A percentile compares a stretch with the other conserved stretches of the same genome.
phyloP scores from a whole-genome alignment of 306 rosid genomes.

The Leucaena leucocephala region DNA sequence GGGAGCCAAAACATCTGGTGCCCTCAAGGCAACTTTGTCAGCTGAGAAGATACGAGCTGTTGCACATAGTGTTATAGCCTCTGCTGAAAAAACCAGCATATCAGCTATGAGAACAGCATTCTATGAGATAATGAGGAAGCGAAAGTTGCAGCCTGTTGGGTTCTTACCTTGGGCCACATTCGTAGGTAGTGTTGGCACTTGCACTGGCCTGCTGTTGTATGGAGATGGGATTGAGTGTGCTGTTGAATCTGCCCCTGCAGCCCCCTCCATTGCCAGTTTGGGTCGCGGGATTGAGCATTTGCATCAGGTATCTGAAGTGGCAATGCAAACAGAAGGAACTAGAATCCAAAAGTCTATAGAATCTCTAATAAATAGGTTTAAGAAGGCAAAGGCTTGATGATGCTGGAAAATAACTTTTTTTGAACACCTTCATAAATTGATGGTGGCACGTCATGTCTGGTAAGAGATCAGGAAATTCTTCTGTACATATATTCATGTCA shows the following conservation, averaged over 20 bases:
- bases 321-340: constrained; percentile 56
- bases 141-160: constrained; percentile 54
- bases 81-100: constrained; percentile 74
- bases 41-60: constrained; percentile 78
- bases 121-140: constrained; percentile 84
- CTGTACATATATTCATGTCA: constrained; percentile 38
- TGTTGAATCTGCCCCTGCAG: constrained; percentile 60
- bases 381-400: constrained; percentile 55
- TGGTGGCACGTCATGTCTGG: constrained; percentile 16
- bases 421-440: constrained; percentile 34
- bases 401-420: constrained; percentile 33
- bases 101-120: constrained; percentile 82
- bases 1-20: constrained; percentile 61
- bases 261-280: constrained; percentile 78
- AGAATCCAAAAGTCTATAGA: constrained; percentile 62
- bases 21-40: constrained; percentile 66
- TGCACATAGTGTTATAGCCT: constrained; percentile 69
- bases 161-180: constrained; percentile 78
- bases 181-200: constrained; percentile 67
- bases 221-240: constrained; percentile 87
- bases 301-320: constrained; percentile 54
- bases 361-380: constrained; percentile 55
- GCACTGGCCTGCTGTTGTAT: constrained; percentile 61
- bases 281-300: constrained; percentile 75
- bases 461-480: constrained; percentile 38